A percentile compares a stretch with the other conserved stretches of the same genome.
Conservation (phyloP, 441 rosid species). For the Populus hybrid region DNA sequence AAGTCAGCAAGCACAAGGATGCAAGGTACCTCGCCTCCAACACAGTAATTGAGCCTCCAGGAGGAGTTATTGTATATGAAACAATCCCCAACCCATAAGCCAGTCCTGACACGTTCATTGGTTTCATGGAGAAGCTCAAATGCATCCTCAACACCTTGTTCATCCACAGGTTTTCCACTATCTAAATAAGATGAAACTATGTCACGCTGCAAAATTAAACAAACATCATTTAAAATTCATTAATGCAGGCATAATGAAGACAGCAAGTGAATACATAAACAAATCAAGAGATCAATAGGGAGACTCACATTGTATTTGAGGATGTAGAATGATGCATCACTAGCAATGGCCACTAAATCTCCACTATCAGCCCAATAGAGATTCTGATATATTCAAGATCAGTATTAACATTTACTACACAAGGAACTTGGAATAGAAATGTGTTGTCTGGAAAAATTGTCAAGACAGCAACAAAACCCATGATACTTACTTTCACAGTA, state of each 20-base stretch:
- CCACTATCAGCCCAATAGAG: conserved; percentile 99
- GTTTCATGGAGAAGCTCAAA: conserved; percentile 98
- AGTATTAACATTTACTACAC: conserved; percentile 7
- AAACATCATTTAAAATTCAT: conserved; percentile 18
- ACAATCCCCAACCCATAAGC: conserved; percentile 99
- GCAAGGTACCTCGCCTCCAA: conserved; percentile 90
- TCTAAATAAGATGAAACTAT: conserved; percentile 78
- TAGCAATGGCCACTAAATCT: conserved; percentile 92
- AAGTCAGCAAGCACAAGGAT: conserved; percentile 16
- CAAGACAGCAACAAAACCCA: background rate
- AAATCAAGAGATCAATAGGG: conserved; percentile 4
- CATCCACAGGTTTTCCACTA: too few relatives aligned
- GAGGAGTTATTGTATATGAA: conserved; percentile 92
- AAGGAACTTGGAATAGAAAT: conserved; percentile 1
- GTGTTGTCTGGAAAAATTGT: background rate
- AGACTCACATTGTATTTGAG: conserved; percentile 83
- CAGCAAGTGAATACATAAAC: background rate
- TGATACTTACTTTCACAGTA: conserved; percentile 72
- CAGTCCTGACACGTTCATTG: conserved; percentile 96
- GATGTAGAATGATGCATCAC: conserved; percentile 95
- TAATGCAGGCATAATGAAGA: conserved; percentile 8
- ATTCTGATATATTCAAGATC: conserved; percentile 53
- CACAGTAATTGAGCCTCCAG: conserved; percentile 98
- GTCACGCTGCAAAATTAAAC: conserved; percentile 63
- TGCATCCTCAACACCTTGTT: conserved; percentile 98